Evolutionary conservation across 352 stramenopile genomes (phyloP), one percentile per base, ranked within the genome.

Genomic region (Bremia lactucae): DNA sequence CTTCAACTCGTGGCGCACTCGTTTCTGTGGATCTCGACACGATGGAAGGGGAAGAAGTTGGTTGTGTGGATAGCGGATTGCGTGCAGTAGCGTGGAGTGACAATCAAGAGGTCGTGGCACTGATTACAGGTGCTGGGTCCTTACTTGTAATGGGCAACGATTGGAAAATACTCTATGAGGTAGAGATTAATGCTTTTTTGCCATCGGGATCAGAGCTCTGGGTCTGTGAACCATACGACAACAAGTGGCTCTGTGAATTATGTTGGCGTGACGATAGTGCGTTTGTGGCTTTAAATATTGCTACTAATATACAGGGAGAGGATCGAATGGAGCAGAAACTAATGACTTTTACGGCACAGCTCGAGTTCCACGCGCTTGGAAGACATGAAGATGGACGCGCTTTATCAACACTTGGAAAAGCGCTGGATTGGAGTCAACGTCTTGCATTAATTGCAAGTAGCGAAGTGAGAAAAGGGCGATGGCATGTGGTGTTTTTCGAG

Each of bases 401-500:
- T 2, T 77, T 85, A 11, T 44, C 54, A 11, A 48, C 58, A 4
- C 63, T 90, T 4, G 62, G 68, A 0, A 34, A 43, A 2, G 26
- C 49, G 19, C 20, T 93, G n/a, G 45, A 79, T 31, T 93, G 81
- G 81, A 68, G 63, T 36, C 72, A 82, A 10, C 82, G 82, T 57
- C 65, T 90, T 28, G 77, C 77, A 31, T 57, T 90, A 3, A 70
- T 93, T 34, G 65, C 75, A 6, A 76, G 65, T 38, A 65, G 61
- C 33, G 73, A 92, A 50, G 59, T 50, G 23, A 61, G 76, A 29
- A 77, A 73, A 20, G 59, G 69, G 2, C 50, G 73, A 37, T 52
- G 79, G 19, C 67, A 73, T 22, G 55, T 90, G 10, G 73, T 88
- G 13, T 90, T 91, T 44, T 93, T 93, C 37, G 80, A 93, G 47